A percentile compares a stretch with the other conserved stretches of the same genome.
These are phyloP conservation scores for Pseudogymnoascus sp. DNA, from an alignment of 2,329 filamentous ascomycete species.

Conservation along the genomic window DNA sequence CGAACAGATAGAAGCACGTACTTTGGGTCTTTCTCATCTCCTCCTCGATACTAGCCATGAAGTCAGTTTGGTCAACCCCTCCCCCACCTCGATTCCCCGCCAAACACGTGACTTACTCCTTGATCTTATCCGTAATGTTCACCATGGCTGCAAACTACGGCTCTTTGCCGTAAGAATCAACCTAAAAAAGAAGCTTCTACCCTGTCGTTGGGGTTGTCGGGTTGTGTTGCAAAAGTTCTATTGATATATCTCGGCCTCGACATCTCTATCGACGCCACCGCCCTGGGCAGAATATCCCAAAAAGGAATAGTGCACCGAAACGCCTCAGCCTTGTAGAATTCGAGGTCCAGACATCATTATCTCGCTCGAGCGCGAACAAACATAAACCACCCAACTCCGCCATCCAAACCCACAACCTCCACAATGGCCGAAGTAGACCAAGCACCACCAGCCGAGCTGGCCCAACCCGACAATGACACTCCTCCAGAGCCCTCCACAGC, in stretches of 20 bases:
- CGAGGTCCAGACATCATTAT: neutral
- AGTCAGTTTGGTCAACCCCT: conserved; percentile 20
- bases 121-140: conserved; percentile 99
- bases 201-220: neutral
- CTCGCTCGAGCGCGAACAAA: neutral
- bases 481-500: conserved; percentile 19
- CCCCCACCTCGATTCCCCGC: neutral
- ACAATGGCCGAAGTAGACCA: conserved; percentile 24
- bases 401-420: neutral
- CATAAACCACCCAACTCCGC: neutral
- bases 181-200: neutral
- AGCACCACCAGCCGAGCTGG: conserved; percentile 20
- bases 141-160: conserved; percentile 61
- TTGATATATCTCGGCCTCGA: neutral
- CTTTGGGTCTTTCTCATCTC: conserved; percentile 99
- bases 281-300: conserved; percentile 1
- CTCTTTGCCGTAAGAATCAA: conserved; percentile 5
- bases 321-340: conserved; percentile 7
- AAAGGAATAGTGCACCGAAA: neutral
- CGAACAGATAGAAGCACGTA: conserved; percentile 39
- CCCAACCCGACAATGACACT: conserved; percentile 11
- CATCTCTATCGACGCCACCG: conserved; percentile 4
- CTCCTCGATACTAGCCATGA: conserved; percentile 79
- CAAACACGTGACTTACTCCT: conserved; percentile 61
- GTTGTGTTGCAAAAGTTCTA: conserved; percentile 7